Base-by-base conservation (phyloP, 208 protist species). In the Phytomonas sp. region DNA sequence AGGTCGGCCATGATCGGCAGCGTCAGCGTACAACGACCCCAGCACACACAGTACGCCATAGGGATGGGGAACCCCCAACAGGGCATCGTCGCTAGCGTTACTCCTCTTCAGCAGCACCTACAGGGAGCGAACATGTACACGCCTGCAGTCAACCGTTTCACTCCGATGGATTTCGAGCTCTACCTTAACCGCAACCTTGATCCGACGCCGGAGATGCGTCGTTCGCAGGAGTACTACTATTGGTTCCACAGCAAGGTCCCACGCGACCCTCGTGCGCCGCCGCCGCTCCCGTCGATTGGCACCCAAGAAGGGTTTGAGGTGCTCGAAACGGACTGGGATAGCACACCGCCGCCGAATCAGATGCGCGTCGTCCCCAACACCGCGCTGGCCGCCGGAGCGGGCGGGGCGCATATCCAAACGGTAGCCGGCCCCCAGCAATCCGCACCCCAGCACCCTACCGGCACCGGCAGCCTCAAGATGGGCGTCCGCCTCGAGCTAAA, bases 101-200 rank as follows among this genome's bases (percentile, higher is more conserved):
- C 75, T 9, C 61, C 70, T 23, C 66, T 63, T 11, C 75, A 80
- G 67, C 64, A 40, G 20, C 61, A 60, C 26, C 71, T 62, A 64
- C 75, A 79, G 66, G 15, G 67, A 30, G 64, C 66, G 1, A 11
- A 46, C 17, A 73, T 76, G 29, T 78, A 79, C 62, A 69, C 76
- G 5, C 73, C 76, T 8, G 36, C 75, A 17, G 62, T 66, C 64
- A 77, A 78, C 1, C 83, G 89, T 43, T 92, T 84, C 61, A 94
- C 85, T 13, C 80, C 83, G 1, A 87, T 94, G 84, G 89, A 95
- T 79, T 95, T 95, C 77, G 86, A 92, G 70, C 77, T 92, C 26
- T 84, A 83, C 68, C 74, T 95, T 67, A 85, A 91, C 71, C 81
- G 85, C 73, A 86, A 86, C 70, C 79, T 79, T 36, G 81, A 89